Percentiles rank a stretch among this genome's conserved stretches.
Conservation (phyloP, 306 rosid genomes). For the Calophaca sinica region DNA sequence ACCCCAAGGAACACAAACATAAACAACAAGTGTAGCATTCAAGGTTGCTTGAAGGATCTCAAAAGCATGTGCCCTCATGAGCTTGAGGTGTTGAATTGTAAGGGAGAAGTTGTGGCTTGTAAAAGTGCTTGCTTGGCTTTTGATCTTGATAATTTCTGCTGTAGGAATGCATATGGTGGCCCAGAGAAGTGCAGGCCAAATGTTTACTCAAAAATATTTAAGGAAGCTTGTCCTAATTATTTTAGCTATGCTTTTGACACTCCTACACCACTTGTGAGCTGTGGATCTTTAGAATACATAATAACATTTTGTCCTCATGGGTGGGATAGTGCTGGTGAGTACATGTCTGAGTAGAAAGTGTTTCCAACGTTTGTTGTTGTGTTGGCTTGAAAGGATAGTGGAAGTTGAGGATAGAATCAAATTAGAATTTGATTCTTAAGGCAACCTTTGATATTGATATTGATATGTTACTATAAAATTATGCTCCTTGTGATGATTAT, state of each 20-base stretch:
- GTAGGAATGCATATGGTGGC: slow-evolving; percentile 68
- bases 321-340: slow-evolving; percentile 53
- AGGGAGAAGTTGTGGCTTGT: slow-evolving; percentile 77
- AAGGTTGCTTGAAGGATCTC: slow-evolving; percentile 70
- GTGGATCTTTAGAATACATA: slow-evolving; percentile 60
- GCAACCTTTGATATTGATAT: background rate
- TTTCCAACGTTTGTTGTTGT: background rate
- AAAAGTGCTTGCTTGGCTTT: slow-evolving; percentile 90
- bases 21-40: slow-evolving; percentile 56
- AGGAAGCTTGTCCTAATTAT: slow-evolving; percentile 79
- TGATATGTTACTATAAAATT: slow-evolving; percentile 21
- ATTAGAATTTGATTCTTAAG: slow-evolving; percentile 23
- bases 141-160: slow-evolving; percentile 70
- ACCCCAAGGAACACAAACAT: slow-evolving; percentile 38
- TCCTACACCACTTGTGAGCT: slow-evolving; percentile 71
- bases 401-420: slow-evolving; percentile 36
- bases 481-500: background rate
- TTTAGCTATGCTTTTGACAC: slow-evolving; percentile 82
- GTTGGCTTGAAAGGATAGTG: background rate
- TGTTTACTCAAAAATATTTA: slow-evolving; percentile 78
- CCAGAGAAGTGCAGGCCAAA: slow-evolving; percentile 73
- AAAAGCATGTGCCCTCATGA: slow-evolving; percentile 66
- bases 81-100: slow-evolving; percentile 57
- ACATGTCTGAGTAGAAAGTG: slow-evolving; percentile 42
- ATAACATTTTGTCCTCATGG: slow-evolving; percentile 80